These are phyloP conservation scores for Scheffersomyces coipomensis DNA, from an alignment of 805 yeast genomes.

Conservation along the genomic window DNA sequence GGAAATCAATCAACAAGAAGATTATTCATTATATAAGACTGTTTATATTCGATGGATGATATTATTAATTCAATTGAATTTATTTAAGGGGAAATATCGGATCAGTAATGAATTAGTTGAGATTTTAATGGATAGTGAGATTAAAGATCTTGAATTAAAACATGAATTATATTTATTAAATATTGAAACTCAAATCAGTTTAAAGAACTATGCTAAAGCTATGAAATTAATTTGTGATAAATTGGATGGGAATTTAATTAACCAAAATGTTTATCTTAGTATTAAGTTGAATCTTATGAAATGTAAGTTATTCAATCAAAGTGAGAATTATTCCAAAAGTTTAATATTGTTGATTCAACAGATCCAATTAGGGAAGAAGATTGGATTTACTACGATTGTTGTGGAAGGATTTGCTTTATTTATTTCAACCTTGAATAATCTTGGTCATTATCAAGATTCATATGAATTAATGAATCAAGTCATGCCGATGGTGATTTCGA, in stretches of 20 bases:
- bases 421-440: constrained; percentile 40
- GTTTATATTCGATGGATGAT: constrained; percentile 41
- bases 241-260: constrained; percentile 7
- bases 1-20: constrained; percentile 13
- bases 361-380: constrained; percentile 44
- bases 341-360: constrained; percentile 50
- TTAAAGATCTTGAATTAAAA: constrained; percentile 28
- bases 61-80: constrained; percentile 32
- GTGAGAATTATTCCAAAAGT: constrained; percentile 49
- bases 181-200: constrained; percentile 27
- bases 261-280: constrained; percentile 40
- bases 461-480: constrained; percentile 35
- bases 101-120: constrained; percentile 34
- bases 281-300: constrained; percentile 48
- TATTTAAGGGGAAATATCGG: constrained; percentile 37
- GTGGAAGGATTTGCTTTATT: constrained; percentile 49
- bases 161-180: constrained; percentile 24
- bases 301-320: constrained; percentile 39
- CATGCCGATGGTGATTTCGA: constrained; percentile 45
- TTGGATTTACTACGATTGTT: constrained; percentile 44
- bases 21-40: constrained; percentile 39
- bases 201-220: constrained; percentile 31
- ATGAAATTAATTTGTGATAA: constrained; percentile 19
- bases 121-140: constrained; percentile 24
- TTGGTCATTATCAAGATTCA: constrained; percentile 45